Evolutionary conservation across 768 basidiomycete species (phyloP).

Genomic region (Boletales sp.): DNA sequence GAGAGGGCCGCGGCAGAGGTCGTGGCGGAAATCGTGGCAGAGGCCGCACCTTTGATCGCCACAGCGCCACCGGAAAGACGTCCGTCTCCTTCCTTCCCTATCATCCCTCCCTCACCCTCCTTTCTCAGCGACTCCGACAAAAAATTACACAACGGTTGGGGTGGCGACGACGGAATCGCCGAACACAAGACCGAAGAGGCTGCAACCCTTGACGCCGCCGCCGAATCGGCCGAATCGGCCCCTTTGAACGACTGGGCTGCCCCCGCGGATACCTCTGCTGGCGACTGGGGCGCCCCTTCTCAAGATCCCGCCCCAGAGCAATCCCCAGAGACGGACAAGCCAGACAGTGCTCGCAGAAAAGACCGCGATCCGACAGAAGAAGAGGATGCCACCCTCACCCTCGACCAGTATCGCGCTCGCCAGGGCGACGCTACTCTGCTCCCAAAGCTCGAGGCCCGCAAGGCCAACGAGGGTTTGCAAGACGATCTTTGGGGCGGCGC

Average conservation of each 20-base stretch:
- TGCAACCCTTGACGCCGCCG: conserved; percentile 66
- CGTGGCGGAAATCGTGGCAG: conserved; percentile 49
- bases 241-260: conserved; percentile 36
- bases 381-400: conserved; percentile 90
- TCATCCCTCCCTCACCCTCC: conserved; percentile 5
- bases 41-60: conserved; percentile 80
- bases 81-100: conserved; percentile 34
- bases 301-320: conserved; percentile 27
- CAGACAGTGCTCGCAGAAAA: conserved; percentile 38
- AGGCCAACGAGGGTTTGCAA: conserved; percentile 79
- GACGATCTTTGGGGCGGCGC: conserved; percentile 69
- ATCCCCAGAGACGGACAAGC: conserved; percentile 35
- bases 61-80: conserved; percentile 84
- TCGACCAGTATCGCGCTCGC: conserved; percentile 90
- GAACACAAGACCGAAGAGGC: conserved; percentile 82
- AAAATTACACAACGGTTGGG: conserved; percentile 94
- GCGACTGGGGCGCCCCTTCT: conserved; percentile 37
- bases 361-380: conserved; percentile 74
- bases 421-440: conserved; percentile 61
- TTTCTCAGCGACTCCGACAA: conserved; percentile 82
- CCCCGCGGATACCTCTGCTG: conserved; percentile 19
- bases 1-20: conserved; percentile 44
- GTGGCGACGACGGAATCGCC: conserved; percentile 80
- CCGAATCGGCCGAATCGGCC: conserved; percentile 41
- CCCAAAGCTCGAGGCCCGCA: conserved; percentile 74